Base-by-base conservation (phyloP, 2,329 filamentous ascomycete genomes). In the Helotiales sp. region DNA sequence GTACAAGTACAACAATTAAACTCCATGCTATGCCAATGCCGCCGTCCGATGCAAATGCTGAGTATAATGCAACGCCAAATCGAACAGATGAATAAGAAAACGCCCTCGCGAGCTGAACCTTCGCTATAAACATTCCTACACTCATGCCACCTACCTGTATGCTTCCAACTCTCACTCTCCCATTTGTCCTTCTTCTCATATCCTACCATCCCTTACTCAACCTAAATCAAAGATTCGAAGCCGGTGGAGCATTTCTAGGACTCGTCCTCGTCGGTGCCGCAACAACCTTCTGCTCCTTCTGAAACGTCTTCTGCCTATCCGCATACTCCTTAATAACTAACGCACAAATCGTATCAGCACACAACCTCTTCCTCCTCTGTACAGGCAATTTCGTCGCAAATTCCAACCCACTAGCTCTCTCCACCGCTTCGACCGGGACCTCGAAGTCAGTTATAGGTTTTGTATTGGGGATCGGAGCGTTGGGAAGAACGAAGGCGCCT, bases 401-500 rank as follows among this genome's bases (percentile, higher is more conserved):
- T 72, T 97, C 92, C 68, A 99, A 77, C 4, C 95, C 95, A 64
- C 89, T 93, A 1, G 95, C 93, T 63, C 92, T 83, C 82, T 99
- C 95, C 33, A 99, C 86, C 9, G 88, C 89, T 79, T 98, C 93
- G 34, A 99, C 72, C 0, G 95, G 93, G 25, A 98, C 95, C 79
- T 98, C 93, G 70, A 99, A 99, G 71, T 97, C 92, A 52, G 83
- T 80, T 66, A 99, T 79, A 50, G 90, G 90, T 78, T 95, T 97
- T 60, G 86, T 81, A 74, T 96, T 99, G 34, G 89, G 80, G 67
- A 99, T 99, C 17, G 77, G 81, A 1, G 91, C 92, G 73, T 99
- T 99, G 15, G 95, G 95, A 67, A 99, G 80, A 53, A 99, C 93
- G 70, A 99, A 99, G 7, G 95, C 95, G 46, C 91, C 95, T 33